Evolutionary conservation across 192 early-diverging fungal species (phyloP), one percentile per base, ranked within the genome.

Genomic region (Gonapodya prolifera): DNA sequence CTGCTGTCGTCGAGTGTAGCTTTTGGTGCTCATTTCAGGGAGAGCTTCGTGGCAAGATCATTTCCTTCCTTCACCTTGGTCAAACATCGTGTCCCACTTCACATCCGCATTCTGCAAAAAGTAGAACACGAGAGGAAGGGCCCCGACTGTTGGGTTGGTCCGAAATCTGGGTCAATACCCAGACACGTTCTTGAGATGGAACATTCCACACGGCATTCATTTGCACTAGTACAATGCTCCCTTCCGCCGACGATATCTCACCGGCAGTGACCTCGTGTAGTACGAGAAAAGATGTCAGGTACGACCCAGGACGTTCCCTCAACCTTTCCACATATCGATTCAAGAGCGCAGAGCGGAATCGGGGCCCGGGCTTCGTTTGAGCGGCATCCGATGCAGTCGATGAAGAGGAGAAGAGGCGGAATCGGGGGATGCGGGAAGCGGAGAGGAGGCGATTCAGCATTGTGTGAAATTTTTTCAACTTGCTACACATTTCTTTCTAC

Each of bases 81-180:
- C 45, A 32, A 73, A 73, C 71, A 73, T 32, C 2, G 71, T 13
- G 16, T 73, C 71, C 71, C 71, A 73, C 31, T 8, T 8, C 8
- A 73, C 31, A 13, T 73, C 71, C 8, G 28, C 8, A 32, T 32
- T 18, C 8, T 73, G 71, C 31, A 73, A 32, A 18, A 32, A 18
- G 31, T 73, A 73, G 71, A 30, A 73, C 71, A 73, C 28, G 2
- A 73, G 71, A 8, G 71, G 71, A 8, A 73, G 71, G 71, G 71
- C 28, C 31, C 18, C 28, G 18, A 73, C 71, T 61, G 23, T 16
- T n/a, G n/a, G n/a, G n/a, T n/a, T n/a, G n/a, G n/a, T n/a, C n/a
- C n/a, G n/a, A n/a, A n/a, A n/a, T n/a, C n/a, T n/a, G n/a, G n/a
- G n/a, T n/a, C n/a, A n/a, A n/a, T n/a, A n/a, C n/a, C n/a, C n/a